Evolutionary conservation across 192 early-diverging fungal species (phyloP).

Genomic region (Podila epicladia): DNA sequence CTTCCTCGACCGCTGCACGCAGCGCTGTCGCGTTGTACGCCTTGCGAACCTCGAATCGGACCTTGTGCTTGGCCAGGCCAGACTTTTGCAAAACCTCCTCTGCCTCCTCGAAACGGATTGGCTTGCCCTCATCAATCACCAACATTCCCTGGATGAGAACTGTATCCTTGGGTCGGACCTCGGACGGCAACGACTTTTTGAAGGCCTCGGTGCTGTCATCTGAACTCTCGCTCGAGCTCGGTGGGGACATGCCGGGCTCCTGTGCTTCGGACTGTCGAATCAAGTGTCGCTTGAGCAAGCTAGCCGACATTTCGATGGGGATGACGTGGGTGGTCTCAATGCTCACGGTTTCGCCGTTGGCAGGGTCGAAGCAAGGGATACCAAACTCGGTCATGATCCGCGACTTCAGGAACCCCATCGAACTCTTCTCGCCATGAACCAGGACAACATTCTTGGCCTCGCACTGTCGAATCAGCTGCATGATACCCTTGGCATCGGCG

Average conservation of each 20-base stretch:
- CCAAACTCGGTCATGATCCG: constrained; percentile 86
- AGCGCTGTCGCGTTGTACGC: constrained; percentile 46
- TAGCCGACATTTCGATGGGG: constrained; percentile 63
- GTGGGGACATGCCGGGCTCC: constrained; percentile 25
- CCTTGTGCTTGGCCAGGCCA: constrained; percentile 42
- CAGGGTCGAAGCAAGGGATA: constrained; percentile 86
- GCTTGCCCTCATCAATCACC: constrained; percentile 51
- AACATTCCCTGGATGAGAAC: constrained; percentile 57
- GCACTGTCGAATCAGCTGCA: constrained; percentile 93
- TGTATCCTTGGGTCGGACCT: constrained; percentile 46
- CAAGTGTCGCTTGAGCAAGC: constrained; percentile 56
- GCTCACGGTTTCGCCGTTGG: constrained; percentile 83
- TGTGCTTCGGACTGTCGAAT: constrained; percentile 25
- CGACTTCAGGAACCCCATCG: constrained; percentile 86
- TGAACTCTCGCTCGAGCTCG: constrained; percentile 21
- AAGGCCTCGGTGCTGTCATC: constrained; percentile 12
- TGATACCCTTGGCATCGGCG: constrained; percentile 97
- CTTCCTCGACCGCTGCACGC: constrained; percentile 25
- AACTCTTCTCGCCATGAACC: constrained; percentile 93
- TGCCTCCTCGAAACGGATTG: constrained; percentile 50
- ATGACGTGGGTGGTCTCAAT: constrained; percentile 75
- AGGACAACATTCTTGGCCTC: constrained; percentile 90
- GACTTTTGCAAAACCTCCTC: constrained; percentile 38
- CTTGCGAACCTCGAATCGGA: constrained; percentile 50
- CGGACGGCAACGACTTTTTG: constrained; percentile 4